These are phyloP conservation scores for Antitrichia curtipendula DNA, from an alignment of 225 moss, liverwort and hornwort genomes.

Conservation along the genomic window DNA sequence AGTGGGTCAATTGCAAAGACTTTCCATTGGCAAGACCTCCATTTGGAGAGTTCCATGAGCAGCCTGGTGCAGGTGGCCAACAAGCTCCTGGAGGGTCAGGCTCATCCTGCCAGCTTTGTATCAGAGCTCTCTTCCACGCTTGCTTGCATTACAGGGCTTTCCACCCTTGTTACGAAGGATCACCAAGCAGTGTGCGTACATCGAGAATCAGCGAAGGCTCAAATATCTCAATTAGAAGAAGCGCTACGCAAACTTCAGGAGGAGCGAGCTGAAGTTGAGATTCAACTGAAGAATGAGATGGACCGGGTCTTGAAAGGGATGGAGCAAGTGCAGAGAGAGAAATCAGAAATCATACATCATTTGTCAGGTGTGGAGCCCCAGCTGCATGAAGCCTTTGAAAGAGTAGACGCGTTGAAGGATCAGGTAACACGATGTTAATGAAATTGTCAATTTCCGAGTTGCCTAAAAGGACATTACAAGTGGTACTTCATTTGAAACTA, in stretches of 20 bases:
- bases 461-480: not conserved
- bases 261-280: conserved; percentile 11
- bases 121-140: conserved; percentile 17
- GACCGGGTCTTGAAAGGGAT: not conserved
- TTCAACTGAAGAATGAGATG: not conserved
- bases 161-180: not conserved
- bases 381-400: conserved; percentile 1
- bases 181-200: not conserved
- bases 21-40: conserved; percentile 8
- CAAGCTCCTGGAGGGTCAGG: conserved; percentile 3
- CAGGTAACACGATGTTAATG: not conserved
- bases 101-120: not conserved
- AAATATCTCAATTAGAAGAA: conserved; percentile 7
- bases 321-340: conserved; percentile 9
- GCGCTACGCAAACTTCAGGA: not conserved
- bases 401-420: not conserved
- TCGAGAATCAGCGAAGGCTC: not conserved
- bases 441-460: not conserved
- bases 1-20: not conserved
- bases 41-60: conserved; percentile 17
- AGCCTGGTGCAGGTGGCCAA: not conserved
- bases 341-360: not conserved
- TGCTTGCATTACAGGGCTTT: conserved; percentile 11
- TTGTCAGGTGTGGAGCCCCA: conserved; percentile 4
- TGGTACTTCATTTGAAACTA: not conserved